A percentile compares a stretch with the other conserved stretches of the same genome.
Evolutionary conservation across 1,284 basidiomycete species (phyloP).

Genomic region (Kalmanozyma brasiliensis): DNA sequence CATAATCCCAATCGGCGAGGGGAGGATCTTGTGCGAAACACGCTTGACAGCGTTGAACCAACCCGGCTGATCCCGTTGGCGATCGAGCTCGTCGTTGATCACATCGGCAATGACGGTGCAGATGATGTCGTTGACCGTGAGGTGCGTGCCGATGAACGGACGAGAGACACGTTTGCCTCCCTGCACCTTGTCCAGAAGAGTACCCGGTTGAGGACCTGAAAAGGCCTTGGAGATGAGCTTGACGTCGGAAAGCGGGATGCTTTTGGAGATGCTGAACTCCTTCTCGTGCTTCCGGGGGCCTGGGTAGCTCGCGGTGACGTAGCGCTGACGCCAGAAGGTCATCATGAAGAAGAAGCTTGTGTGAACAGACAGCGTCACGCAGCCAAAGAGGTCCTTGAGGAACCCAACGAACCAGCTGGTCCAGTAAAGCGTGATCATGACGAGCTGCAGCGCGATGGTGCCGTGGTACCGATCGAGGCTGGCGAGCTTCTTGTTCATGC

Average conservation of each 20-base stretch:
- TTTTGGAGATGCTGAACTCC: constrained; percentile 45
- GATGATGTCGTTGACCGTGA: constrained; percentile 66
- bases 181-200: constrained; percentile 40
- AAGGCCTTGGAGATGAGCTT: constrained; percentile 64
- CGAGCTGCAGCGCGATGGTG: constrained; percentile 40
- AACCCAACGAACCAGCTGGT: constrained; percentile 23
- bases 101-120: constrained; percentile 62
- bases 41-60: constrained; percentile 24
- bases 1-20: constrained; percentile 53
- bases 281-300: constrained; percentile 52
- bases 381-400: constrained; percentile 39
- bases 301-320: constrained; percentile 45
- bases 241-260: constrained; percentile 55
- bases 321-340: constrained; percentile 57
- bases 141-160: constrained; percentile 48
- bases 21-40: constrained; percentile 42
- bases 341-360: constrained; percentile 46
- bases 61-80: constrained; percentile 24
- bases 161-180: constrained; percentile 31
- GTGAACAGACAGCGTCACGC: constrained; percentile 38
- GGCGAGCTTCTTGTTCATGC: constrained; percentile 58
- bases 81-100: constrained; percentile 52
- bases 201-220: constrained; percentile 57
- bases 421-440: constrained; percentile 61
- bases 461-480: constrained; percentile 53